Conservation (phyloP, 202 grass and related monocot genomes). For the Cymbopogon flexuosus region DNA sequence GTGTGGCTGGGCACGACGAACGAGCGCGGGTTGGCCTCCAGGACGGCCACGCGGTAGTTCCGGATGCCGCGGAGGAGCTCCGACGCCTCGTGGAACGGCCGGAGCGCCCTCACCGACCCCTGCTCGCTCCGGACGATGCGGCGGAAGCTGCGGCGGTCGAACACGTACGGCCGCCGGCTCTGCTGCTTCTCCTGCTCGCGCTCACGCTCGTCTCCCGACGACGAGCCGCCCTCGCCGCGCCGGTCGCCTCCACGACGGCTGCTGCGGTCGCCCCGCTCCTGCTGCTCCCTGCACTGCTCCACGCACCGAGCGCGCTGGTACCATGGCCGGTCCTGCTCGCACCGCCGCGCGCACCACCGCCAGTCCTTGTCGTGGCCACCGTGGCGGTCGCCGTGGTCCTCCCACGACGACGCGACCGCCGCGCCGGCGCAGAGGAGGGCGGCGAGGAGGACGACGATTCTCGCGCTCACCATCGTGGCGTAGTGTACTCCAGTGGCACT, state of each 20-base stretch:
- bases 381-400: background rate
- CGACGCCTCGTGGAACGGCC: conserved; percentile 54
- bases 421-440: conserved; percentile 29
- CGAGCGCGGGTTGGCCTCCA: conserved; percentile 45
- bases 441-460: conserved; percentile 3
- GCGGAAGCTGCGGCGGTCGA: conserved; percentile 50
- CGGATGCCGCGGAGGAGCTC: conserved; percentile 56
- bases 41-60: conserved; percentile 57
- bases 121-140: conserved; percentile 30
- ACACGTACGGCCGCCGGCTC: conserved; percentile 42
- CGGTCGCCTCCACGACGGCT: background rate
- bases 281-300: conserved; percentile 29
- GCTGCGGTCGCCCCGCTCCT: conserved; percentile 4
- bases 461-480: conserved; percentile 8
- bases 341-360: conserved; percentile 35
- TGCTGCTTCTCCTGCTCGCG: background rate
- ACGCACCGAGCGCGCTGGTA: conserved; percentile 23
- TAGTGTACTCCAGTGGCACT: too few relatives aligned
- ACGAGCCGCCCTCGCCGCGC: background rate
- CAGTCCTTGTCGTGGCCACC: background rate
- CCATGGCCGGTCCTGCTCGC: conserved; percentile 26
- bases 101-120: conserved; percentile 42
- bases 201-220: background rate
- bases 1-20: conserved; percentile 56
- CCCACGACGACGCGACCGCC: background rate